phyloP scores from a whole-genome alignment of 1,284 basidiomycete species.

The Cryptococcus hybrid region DNA sequence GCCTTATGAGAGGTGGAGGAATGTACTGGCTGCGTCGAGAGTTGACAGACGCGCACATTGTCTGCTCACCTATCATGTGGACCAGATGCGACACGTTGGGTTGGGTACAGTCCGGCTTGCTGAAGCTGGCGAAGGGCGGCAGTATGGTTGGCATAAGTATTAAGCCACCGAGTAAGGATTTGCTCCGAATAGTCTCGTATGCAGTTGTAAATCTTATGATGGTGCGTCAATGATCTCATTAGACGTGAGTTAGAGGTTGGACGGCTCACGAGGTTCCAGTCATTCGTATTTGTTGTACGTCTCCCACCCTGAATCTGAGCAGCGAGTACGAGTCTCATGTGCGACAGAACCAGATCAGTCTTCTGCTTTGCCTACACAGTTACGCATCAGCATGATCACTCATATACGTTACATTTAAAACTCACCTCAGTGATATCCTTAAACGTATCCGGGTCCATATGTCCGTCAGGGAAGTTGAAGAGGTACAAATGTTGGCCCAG shows the following conservation, averaged over 20 bases:
- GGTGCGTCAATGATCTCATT: not conserved
- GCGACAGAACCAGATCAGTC: not conserved
- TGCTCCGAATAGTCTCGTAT: conserved; percentile 1
- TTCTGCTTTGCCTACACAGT: not conserved
- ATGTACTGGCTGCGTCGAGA: too few species aligned
- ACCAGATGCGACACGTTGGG: too few species aligned
- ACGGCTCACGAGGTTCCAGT: not conserved
- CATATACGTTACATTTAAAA: not conserved
- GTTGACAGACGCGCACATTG: too few species aligned
- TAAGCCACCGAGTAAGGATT: not conserved
- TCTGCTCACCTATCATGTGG: too few species aligned
- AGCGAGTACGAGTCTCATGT: not conserved
- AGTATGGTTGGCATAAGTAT: not conserved
- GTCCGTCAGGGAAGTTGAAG: not conserved
- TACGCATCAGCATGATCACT: not conserved
- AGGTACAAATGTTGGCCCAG: not conserved
- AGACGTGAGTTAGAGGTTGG: too few species aligned
- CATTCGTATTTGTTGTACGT: not conserved
- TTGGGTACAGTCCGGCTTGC: not conserved
- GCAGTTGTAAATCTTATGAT: not conserved
- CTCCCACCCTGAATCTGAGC: not conserved
- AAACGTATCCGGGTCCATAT: not conserved
- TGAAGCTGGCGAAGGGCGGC: not conserved
- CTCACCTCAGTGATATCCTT: not conserved
- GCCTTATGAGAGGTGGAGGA: too few species aligned